Conservation (phyloP, 805 yeast species). For the Ogataea methanolica region DNA sequence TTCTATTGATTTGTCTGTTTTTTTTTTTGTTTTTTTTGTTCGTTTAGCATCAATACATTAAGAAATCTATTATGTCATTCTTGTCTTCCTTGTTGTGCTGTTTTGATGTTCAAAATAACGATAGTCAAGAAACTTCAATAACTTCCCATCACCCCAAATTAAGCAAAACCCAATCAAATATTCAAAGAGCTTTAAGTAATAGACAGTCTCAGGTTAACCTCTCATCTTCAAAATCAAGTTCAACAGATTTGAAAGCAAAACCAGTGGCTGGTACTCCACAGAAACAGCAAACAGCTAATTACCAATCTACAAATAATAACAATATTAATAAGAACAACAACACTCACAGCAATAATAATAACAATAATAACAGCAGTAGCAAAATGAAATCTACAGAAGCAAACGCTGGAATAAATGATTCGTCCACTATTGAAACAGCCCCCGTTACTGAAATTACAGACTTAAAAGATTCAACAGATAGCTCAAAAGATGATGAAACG, state of each 20-base stretch:
- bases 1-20: too few relatives aligned
- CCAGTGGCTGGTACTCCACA: neutral
- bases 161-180: slow-evolving; percentile 30
- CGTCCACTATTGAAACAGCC: slow-evolving; percentile 9
- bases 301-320: slow-evolving; percentile 3
- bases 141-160: slow-evolving; percentile 22
- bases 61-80: slow-evolving; percentile 27
- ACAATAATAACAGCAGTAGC: too few relatives aligned
- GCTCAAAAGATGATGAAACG: slow-evolving; percentile 32
- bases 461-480: slow-evolving; percentile 31
- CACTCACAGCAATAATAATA: too few relatives aligned
- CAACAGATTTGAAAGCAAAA: slow-evolving; percentile 5
- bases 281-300: neutral
- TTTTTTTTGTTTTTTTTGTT: too few relatives aligned
- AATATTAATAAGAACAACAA: neutral
- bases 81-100: slow-evolving; percentile 32
- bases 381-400: neutral
- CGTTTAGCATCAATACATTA: neutral
- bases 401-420: neutral
- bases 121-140: slow-evolving; percentile 23
- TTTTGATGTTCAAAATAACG: slow-evolving; percentile 28
- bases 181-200: slow-evolving; percentile 30
- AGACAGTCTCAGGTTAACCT: slow-evolving; percentile 14
- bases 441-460: slow-evolving; percentile 27
- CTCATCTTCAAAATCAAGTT: slow-evolving; percentile 3